Evolutionary conservation across 495 filamentous ascomycete genomes (phyloP), one percentile per base, ranked within the genome.

Genomic region (Friedmanniomyces simplex): DNA sequence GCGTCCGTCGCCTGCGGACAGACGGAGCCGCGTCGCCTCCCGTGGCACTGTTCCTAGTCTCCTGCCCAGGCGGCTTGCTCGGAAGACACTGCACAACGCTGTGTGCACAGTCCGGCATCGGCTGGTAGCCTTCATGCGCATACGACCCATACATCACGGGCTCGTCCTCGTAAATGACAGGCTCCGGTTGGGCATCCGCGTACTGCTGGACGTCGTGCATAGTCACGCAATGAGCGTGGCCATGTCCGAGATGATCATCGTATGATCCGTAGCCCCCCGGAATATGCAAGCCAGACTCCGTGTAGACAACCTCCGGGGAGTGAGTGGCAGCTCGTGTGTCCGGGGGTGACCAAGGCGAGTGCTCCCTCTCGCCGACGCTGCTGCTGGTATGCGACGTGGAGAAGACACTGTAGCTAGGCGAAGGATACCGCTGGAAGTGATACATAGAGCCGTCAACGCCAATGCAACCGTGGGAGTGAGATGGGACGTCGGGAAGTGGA

Each of bases 101-200:
- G 4, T 49, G 18, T 21, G 20, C 46, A 21, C 20, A 12, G 18
- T 49, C 46, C 20, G 20, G 50, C 57, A 60, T 37, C 11, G 57
- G 57, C 2, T 55, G 57, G 43, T 60, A 60, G 13, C 57, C 57
- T 26, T 60, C 57, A n/a, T 60, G 57, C 12, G 52, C 25, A 14
- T 28, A 26, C 16, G 7, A 45, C 18, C 55, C 55, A 24, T 54
- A 60, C 2, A 37, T n/a, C 13, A 28, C 11, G 2, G n/a, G 46
- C n/a, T 54, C 57, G 28, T 60, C 57, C 5, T 54, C 57, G n/a
- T 39, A 54, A 2, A 25, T 10, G 16, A 25, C 49, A 4, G 25
- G 34, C 32, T 60, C 57, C 13, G 32, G 39, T 30, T 60, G 57
- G 1, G 50, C 42, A 36, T 60, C 57, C 1, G 50, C 50, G 32